These are phyloP conservation scores for Talaromyces marneffei DNA, from an alignment of 2,329 filamentous ascomycete genomes.

Conservation along the genomic window DNA sequence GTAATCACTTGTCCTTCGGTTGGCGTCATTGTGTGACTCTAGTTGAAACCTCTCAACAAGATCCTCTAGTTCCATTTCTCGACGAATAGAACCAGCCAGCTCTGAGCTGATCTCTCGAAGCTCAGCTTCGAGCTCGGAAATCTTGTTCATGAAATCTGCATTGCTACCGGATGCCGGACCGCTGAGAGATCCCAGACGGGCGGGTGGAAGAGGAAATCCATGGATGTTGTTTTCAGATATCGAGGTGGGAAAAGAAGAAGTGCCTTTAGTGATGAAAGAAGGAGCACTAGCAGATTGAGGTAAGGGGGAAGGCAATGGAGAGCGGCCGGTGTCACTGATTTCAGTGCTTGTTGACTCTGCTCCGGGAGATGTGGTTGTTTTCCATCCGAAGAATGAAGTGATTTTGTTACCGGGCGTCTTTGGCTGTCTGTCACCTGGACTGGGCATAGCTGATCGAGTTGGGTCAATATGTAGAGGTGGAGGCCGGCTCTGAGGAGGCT, in stretches of 20 bases:
- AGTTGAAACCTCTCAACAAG: constrained; percentile 79
- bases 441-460: constrained; percentile 31
- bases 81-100: constrained; percentile 82
- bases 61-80: constrained; percentile 96
- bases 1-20: constrained; percentile 87
- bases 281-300: constrained; percentile 32
- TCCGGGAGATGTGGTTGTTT: constrained; percentile 49
- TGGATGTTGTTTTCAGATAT: constrained; percentile 51
- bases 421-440: constrained; percentile 34
- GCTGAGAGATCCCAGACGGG: constrained; percentile 39
- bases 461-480: constrained; percentile 43
- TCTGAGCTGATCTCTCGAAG: constrained; percentile 88
- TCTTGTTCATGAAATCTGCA: constrained; percentile 49
- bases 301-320: constrained; percentile 53
- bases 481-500: constrained; percentile 35
- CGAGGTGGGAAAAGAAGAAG: constrained; percentile 39
- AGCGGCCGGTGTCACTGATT: constrained; percentile 56
- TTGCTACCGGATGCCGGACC: constrained; percentile 34
- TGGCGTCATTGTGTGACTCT: constrained; percentile 57
- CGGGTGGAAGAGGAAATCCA: constrained; percentile 40
- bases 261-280: constrained; percentile 20
- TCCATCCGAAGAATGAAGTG: constrained; percentile 64
- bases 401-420: constrained; percentile 54
- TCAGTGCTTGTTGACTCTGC: constrained; percentile 57
- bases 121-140: constrained; percentile 91